Evolutionary conservation across 2,329 filamentous ascomycete genomes (phyloP).

Genomic region (Hysterium pulicare): DNA sequence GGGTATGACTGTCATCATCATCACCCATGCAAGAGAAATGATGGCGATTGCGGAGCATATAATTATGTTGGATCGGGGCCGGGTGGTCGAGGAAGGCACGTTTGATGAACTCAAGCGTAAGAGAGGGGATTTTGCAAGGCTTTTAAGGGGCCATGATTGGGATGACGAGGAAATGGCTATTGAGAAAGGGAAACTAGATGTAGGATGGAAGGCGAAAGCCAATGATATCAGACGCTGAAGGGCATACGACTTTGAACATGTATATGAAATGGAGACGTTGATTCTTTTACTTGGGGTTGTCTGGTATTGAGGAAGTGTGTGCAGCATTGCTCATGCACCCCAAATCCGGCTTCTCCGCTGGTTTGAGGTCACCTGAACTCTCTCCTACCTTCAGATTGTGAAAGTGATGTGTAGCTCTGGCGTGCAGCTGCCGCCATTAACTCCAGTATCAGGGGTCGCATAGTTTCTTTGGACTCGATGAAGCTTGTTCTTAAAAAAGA

Average conservation of each 20-base stretch:
- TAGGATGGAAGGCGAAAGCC: slow-evolving; percentile 4
- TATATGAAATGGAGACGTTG: not conserved
- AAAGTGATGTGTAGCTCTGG: not conserved
- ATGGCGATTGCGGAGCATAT: slow-evolving; percentile 76
- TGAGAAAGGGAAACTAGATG: slow-evolving; percentile 3
- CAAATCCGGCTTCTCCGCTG: too few relatives aligned
- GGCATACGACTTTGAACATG: not conserved
- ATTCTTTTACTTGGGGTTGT: not conserved
- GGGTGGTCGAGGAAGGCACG: slow-evolving; percentile 62
- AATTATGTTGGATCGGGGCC: slow-evolving; percentile 67
- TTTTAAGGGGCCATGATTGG: slow-evolving; percentile 40
- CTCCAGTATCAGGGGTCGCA: not conserved
- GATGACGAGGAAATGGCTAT: slow-evolving; percentile 5
- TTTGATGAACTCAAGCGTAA: slow-evolving; percentile 57
- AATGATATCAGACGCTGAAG: slow-evolving; percentile 2
- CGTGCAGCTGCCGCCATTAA: not conserved
- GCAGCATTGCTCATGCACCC: too few relatives aligned
- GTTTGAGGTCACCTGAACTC: too few relatives aligned
- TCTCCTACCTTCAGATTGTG: too few relatives aligned
- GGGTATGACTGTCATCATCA: slow-evolving; percentile 68
- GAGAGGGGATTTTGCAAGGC: slow-evolving; percentile 26
- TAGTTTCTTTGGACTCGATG: not conserved
- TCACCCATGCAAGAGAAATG: slow-evolving; percentile 82
- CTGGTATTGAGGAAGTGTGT: not conserved
- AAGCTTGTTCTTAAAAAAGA: not conserved